phyloP scores from a whole-genome alignment of 345 rosid genomes.

The Pistacia atlantica region DNA sequence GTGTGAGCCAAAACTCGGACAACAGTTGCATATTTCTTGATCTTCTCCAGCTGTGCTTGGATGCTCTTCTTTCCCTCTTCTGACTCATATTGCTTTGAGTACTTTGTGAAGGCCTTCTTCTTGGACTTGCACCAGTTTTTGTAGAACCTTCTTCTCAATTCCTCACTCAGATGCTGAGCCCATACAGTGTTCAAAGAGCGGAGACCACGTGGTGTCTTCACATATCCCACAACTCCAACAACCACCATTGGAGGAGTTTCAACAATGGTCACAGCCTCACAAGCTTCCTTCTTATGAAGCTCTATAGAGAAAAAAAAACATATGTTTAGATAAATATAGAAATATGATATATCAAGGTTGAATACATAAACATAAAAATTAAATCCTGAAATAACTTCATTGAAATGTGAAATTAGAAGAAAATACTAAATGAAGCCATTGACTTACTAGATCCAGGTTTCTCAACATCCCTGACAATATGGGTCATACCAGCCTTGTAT shows the following conservation, averaged over 20 bases:
- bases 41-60: slow-evolving; percentile 70
- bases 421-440: not conserved
- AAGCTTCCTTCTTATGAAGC: slow-evolving; percentile 94
- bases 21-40: slow-evolving; percentile 75
- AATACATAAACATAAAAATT: too few relatives aligned
- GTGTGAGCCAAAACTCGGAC: slow-evolving; percentile 87
- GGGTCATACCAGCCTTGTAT: slow-evolving; percentile 95
- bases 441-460: slow-evolving; percentile 87
- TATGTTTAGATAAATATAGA: not conserved
- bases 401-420: too few relatives aligned
- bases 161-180: slow-evolving; percentile 93
- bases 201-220: slow-evolving; percentile 77
- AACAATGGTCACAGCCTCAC: slow-evolving; percentile 82
- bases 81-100: slow-evolving; percentile 54
- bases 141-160: slow-evolving; percentile 77
- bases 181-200: slow-evolving; percentile 76
- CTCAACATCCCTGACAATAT: slow-evolving; percentile 86
- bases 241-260: slow-evolving; percentile 87
- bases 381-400: too few relatives aligned
- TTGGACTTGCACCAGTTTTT: slow-evolving; percentile 87
- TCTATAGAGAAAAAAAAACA: slow-evolving; percentile 30
- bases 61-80: slow-evolving; percentile 74
- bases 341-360: too few relatives aligned
- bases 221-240: slow-evolving; percentile 84
- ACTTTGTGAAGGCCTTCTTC: slow-evolving; percentile 85